phyloP scores from a whole-genome alignment of 805 yeast species.

The Wickerhamomyces silvicola region DNA sequence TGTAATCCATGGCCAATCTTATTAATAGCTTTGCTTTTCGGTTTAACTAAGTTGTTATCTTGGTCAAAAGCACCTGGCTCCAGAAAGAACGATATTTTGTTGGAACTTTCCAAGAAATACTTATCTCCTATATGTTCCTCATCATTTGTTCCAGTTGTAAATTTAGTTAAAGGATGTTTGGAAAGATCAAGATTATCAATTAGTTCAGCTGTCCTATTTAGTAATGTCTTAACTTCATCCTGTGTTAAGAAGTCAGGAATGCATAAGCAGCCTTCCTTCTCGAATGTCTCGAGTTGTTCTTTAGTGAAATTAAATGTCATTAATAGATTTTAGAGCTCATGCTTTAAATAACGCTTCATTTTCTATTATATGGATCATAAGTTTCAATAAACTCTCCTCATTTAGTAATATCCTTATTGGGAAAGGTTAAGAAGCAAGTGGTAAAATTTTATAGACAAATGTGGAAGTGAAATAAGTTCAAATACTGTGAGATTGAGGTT shows the following conservation, averaged over 20 bases:
- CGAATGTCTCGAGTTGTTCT: constrained; percentile 44
- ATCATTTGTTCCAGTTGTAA: constrained; percentile 46
- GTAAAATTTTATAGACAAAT: no score
- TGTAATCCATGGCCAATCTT: constrained; percentile 80
- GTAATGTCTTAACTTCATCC: constrained; percentile 33
- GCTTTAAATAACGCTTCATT: no score
- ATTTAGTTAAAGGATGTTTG: constrained; percentile 63
- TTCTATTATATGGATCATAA: no score
- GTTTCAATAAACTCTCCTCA: no score
- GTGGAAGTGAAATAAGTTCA: no score
- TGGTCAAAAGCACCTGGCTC: constrained; percentile 63
- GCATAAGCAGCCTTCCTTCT: constrained; percentile 55
- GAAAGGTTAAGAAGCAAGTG: no score
- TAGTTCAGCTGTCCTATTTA: constrained; percentile 38
- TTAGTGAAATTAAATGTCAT: constrained; percentile 19
- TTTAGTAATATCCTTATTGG: no score
- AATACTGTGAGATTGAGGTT: no score
- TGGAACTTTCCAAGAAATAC: constrained; percentile 63
- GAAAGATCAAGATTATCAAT: constrained; percentile 43
- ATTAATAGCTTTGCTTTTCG: constrained; percentile 55
- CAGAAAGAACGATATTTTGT: constrained; percentile 62
- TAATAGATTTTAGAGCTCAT: no score
- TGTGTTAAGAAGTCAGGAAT: constrained; percentile 46
- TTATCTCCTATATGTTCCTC: constrained; percentile 65
- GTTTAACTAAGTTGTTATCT: constrained; percentile 43